phyloP scores from a whole-genome alignment of 179 eudicot genomes.

The Corrigiola litoralis region DNA sequence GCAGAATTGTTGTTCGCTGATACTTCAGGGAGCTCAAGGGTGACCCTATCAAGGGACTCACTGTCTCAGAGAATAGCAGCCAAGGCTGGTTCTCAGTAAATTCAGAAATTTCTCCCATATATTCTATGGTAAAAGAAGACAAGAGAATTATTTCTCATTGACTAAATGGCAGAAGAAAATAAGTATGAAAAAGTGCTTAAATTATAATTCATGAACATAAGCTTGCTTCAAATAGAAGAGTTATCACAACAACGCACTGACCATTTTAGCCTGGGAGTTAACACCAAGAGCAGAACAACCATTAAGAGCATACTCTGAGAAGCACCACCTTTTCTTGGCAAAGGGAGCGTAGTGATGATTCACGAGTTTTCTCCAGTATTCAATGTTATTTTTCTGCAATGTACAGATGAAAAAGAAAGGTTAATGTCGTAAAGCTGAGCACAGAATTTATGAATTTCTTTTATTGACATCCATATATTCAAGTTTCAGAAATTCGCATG shows the following conservation, averaged over 20 bases:
- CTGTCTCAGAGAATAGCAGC: too few relatives aligned
- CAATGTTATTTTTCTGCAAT: slow-evolving; percentile 37
- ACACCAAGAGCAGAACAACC: slow-evolving; percentile 22
- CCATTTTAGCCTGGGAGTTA: slow-evolving; percentile 31
- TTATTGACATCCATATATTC: background rate
- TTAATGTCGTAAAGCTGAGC: background rate
- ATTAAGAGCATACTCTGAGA: slow-evolving; percentile 21
- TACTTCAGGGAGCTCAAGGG: background rate
- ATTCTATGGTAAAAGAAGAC: too few relatives aligned
- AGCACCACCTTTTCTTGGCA: slow-evolving; percentile 41
- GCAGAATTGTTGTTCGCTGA: background rate
- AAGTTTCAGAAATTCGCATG: too few relatives aligned
- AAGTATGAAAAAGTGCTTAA: too few relatives aligned
- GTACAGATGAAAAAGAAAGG: background rate
- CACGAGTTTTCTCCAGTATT: slow-evolving; percentile 39
- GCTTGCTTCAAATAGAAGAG: too few relatives aligned
- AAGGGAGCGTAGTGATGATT: slow-evolving; percentile 27
- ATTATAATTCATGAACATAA: too few relatives aligned
- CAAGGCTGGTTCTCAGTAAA: too few relatives aligned
- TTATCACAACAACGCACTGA: slow-evolving; percentile 10
- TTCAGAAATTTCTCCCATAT: too few relatives aligned
- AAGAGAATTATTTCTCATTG: too few relatives aligned
- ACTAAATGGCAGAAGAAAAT: too few relatives aligned
- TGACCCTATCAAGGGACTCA: background rate
- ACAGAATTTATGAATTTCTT: background rate